Evolutionary conservation across 805 yeast species (phyloP).

Genomic region (Metschnikowia colocasiae): DNA sequence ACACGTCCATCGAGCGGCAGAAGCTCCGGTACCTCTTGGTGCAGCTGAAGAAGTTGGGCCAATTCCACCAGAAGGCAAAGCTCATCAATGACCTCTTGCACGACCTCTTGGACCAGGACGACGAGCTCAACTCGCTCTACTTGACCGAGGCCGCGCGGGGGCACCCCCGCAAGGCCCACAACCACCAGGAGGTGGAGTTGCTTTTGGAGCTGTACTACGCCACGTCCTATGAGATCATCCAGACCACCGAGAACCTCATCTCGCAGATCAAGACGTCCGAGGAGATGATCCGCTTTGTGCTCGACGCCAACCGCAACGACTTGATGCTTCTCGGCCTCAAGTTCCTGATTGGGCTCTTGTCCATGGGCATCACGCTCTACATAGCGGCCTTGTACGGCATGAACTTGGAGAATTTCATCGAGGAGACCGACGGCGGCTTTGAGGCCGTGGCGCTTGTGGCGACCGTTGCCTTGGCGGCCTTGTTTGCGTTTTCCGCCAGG

Average conservation of each 20-base stretch:
- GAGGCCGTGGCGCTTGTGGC: constrained; percentile 40
- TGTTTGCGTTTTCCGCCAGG: constrained; percentile 53
- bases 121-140: constrained; percentile 76
- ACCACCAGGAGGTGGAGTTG: constrained; percentile 87
- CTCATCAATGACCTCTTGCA: constrained; percentile 81
- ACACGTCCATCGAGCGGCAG: constrained; percentile 74
- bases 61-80: constrained; percentile 78
- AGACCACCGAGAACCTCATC: constrained; percentile 70
- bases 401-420: constrained; percentile 91
- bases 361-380: constrained; percentile 77
- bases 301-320: constrained; percentile 92
- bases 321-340: constrained; percentile 82
- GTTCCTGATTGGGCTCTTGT: constrained; percentile 77
- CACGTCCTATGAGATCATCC: constrained; percentile 92
- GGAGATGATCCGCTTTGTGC: constrained; percentile 86
- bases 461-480: constrained; percentile 37
- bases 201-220: constrained; percentile 85
- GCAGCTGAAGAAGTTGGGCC: constrained; percentile 79
- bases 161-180: constrained; percentile 47
- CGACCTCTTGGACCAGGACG: constrained; percentile 84
- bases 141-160: constrained; percentile 57
- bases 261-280: constrained; percentile 90
- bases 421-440: constrained; percentile 74
- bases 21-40: constrained; percentile 74
- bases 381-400: constrained; percentile 90